Evolutionary conservation across 345 rosid genomes (phyloP), one percentile per base, ranked within the genome.

Genomic region (Alliaria petiolata): DNA sequence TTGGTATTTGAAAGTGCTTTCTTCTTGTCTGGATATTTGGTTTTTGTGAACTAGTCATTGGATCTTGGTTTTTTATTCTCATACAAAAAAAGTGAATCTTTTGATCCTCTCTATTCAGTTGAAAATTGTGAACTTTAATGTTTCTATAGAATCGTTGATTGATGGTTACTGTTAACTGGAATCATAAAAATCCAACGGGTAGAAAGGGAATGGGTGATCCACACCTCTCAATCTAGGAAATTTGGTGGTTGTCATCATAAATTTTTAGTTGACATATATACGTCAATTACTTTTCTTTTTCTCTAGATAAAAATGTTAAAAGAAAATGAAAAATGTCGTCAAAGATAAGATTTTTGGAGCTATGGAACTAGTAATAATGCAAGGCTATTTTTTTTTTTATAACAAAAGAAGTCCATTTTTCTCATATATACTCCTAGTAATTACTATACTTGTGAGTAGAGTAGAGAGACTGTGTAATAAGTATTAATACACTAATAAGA

Each of bases 1-100:
- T 33, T 75, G 92, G 10, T 10, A 36, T 13, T 42, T n/a, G 16
- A 42, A n/a, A 42, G 7, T n/a, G n/a, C 45, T 14, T 14, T 14
- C 7, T 6, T 42, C 45, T 42, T n/a, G 45, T 40, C 38, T 20
- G 12, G 38, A 26, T 13, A 51, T 51, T 13, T 26, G 56, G 35
- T 13, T 26, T 51, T 26, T n/a, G 35, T 26, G 17, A 22, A 38
- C n/a, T n/a, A n/a, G n/a, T n/a, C n/a, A n/a, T n/a, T n/a, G n/a
- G n/a, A n/a, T n/a, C n/a, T n/a, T n/a, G n/a, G n/a, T n/a, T n/a
- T n/a, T n/a, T n/a, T n/a, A n/a, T n/a, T n/a, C n/a, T n/a, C n/a
- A n/a, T 25, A 0, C 4, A 36, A 6, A 9, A 14, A 43, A 46
- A n/a, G 8, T 5, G 35, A 42, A 43, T 28, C n/a, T 9, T 25